phyloP scores from a whole-genome alignment of 192 early-diverging fungal species.

The Phycomyces blakesleeanus region DNA sequence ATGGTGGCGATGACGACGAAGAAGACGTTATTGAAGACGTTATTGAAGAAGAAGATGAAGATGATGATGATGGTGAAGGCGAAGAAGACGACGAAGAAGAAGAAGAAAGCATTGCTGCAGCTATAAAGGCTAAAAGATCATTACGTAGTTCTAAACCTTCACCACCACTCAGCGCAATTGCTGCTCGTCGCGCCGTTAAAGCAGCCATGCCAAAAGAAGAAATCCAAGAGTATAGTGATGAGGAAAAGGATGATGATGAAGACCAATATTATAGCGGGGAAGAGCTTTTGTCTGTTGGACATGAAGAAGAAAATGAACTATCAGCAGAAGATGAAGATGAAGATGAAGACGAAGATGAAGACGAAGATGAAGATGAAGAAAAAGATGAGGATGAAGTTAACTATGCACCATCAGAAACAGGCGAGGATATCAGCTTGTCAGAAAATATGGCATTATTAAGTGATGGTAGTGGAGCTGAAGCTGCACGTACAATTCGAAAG shows the following conservation, averaged over 20 bases:
- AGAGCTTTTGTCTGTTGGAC: background rate
- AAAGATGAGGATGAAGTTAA: slow-evolving; percentile 12
- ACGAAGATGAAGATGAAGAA: background rate
- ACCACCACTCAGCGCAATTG: background rate
- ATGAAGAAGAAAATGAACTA: background rate
- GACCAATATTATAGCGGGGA: background rate
- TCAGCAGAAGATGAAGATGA: slow-evolving; percentile 20
- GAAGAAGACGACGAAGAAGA: no score
- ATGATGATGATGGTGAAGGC: no score
- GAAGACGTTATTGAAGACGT: no score
- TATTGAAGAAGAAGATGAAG: no score
- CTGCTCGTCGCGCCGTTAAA: background rate
- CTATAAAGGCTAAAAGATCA: no score
- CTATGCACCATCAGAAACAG: background rate
- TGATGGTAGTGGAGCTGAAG: background rate
- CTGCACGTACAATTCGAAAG: background rate
- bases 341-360: background rate
- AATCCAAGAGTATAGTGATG: background rate
- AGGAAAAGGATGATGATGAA: background rate
- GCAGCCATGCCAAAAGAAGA: background rate
- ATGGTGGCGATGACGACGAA: no score
- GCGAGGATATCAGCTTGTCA: background rate
- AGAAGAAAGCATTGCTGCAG: no score
- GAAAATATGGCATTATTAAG: background rate
- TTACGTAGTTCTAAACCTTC: no score